These are phyloP conservation scores for Podospora pseudopauciseta DNA, from an alignment of 495 filamentous ascomycete genomes.

Conservation along the genomic window DNA sequence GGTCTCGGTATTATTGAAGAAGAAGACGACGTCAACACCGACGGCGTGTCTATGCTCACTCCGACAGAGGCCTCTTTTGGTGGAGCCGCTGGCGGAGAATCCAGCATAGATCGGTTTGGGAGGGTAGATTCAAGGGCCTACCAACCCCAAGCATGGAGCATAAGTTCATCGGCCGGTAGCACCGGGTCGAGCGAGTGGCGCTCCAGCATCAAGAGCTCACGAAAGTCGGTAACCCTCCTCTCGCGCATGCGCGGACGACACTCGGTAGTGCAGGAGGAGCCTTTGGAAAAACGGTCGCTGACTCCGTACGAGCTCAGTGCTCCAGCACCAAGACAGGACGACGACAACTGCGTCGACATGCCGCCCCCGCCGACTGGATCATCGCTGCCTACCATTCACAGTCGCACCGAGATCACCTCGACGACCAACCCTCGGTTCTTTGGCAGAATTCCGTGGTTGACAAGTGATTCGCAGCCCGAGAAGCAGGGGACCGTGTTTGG, in stretches of 20 bases:
- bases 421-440: constrained; percentile 11
- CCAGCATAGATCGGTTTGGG: constrained; percentile 7
- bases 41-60: constrained; percentile 20
- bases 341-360: constrained; percentile 1
- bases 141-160: constrained; percentile 5
- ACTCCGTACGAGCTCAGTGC: constrained; percentile 19
- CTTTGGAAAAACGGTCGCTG: constrained; percentile 22
- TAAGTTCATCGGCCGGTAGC: constrained; percentile 17
- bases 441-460: constrained; percentile 17
- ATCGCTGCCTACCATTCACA: background rate
- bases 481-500: constrained; percentile 22
- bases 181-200: constrained; percentile 20
- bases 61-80: constrained; percentile 14
- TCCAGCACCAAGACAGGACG: background rate
- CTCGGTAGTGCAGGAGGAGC: constrained; percentile 15
- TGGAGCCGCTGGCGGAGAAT: background rate
- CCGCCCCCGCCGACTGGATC: background rate
- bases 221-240: constrained; percentile 14
- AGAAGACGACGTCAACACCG: constrained; percentile 13
- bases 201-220: background rate
- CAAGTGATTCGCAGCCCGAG: constrained; percentile 6
- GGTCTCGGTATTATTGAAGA: constrained; percentile 22
- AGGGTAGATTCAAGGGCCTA: background rate
- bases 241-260: constrained; percentile 17
- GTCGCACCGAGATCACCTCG: background rate